These are phyloP conservation scores for Simmondsia chinensis DNA, from an alignment of 148 eudicot species.

Conservation along the genomic window DNA sequence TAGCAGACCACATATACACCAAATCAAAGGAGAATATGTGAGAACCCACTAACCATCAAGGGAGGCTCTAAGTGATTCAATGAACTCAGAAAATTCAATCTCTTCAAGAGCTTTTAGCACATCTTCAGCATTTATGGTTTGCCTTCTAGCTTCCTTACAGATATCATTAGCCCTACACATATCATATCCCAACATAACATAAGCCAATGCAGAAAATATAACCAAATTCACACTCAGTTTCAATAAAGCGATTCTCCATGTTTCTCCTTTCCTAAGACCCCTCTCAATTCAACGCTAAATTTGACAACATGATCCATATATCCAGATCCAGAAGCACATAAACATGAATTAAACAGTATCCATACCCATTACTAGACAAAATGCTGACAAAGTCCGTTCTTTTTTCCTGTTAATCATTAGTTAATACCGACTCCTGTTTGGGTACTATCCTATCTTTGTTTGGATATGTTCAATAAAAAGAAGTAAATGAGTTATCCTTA, in stretches of 20 bases:
- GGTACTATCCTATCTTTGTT: too few species aligned
- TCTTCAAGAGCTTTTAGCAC: slow-evolving; percentile 84
- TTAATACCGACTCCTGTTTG: too few species aligned
- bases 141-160: slow-evolving; percentile 78
- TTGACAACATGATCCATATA: too few species aligned
- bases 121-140: slow-evolving; percentile 79
- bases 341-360: too few species aligned
- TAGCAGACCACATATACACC: too few species aligned
- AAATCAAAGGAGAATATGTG: neutral
- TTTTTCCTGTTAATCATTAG: too few species aligned
- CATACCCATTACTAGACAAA: too few species aligned
- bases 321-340: too few species aligned
- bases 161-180: slow-evolving; percentile 74
- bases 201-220: slow-evolving; percentile 2
- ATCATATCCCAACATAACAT: neutral
- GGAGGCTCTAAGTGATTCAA: slow-evolving; percentile 57
- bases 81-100: slow-evolving; percentile 73
- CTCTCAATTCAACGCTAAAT: neutral
- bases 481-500: too few species aligned
- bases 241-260: neutral
- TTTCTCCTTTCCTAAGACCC: neutral
- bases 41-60: slow-evolving; percentile 46
- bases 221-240: neutral
- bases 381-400: too few species aligned
- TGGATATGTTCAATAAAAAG: too few species aligned